These are phyloP conservation scores for Russula earlei DNA, from an alignment of 768 basidiomycete genomes.

Conservation along the genomic window DNA sequence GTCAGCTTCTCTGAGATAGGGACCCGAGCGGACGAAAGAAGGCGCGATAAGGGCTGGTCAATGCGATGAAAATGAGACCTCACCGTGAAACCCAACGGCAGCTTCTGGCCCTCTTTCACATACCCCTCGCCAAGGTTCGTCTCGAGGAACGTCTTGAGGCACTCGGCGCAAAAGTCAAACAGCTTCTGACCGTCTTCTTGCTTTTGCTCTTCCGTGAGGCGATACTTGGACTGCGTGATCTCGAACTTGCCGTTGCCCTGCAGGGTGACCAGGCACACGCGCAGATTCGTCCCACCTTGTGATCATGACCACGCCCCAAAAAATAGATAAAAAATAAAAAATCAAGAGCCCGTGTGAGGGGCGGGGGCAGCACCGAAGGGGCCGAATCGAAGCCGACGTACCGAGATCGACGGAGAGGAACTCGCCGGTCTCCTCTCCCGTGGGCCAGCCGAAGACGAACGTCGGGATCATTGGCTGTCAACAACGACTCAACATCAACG, in stretches of 20 bases:
- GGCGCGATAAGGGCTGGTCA: constrained; percentile 11
- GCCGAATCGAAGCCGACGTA: constrained; percentile 23
- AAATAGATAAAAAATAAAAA: too few species aligned
- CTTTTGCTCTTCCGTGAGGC: constrained; percentile 95
- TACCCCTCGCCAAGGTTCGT: constrained; percentile 51
- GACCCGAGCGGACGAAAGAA: constrained; percentile 5
- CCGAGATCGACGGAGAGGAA: constrained; percentile 87
- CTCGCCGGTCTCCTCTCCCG: constrained; percentile 80
- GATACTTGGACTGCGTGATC: constrained; percentile 95
- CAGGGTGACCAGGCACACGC: constrained; percentile 91
- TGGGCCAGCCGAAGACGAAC: constrained; percentile 93
- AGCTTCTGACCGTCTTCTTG: constrained; percentile 92
- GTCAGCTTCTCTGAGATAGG: constrained; percentile 13
- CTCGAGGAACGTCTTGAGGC: constrained; percentile 79
- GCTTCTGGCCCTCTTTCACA: constrained; percentile 41
- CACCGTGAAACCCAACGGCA: constrained; percentile 92
- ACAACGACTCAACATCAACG: background rate
- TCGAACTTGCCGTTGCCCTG: constrained; percentile 94
- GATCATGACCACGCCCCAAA: too few species aligned
- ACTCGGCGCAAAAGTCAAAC: constrained; percentile 97
- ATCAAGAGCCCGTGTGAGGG: too few species aligned
- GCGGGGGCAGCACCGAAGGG: background rate
- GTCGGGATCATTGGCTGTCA: constrained; percentile 93
- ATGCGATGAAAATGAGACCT: constrained; percentile 26
- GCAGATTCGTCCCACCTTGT: constrained; percentile 90